Base-by-base conservation (phyloP, 129 eudicot species). In the Helianthus tuberosus region DNA sequence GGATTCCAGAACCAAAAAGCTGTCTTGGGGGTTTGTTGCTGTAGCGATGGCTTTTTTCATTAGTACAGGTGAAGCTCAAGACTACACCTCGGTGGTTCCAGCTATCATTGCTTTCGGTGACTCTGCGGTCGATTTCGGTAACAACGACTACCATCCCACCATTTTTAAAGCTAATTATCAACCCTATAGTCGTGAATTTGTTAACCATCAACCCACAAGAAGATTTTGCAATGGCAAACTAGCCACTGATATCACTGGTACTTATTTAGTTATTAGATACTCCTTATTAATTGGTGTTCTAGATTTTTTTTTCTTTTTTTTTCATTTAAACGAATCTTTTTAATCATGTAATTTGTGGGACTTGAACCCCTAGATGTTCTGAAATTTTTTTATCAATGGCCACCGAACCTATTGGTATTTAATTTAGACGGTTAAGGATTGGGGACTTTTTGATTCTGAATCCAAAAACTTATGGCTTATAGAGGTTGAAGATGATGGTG, bases 161-260 rank as follows among this genome's bases (percentile, higher is more conserved):
- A 55, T 94, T 36, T 88, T 86, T 50, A 94, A 86, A 82, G 97
- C 98, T 9, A 74, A 94, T 76, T 88, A 88, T 64, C 96, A 93
- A 4, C 98, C 98, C 9, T 94, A 94, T 48, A 97, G 98, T 8
- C 85, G 97, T 32, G 98, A 94, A 71, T 94, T 90, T 72, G 52
- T 15, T 32, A 81, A 75, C 61, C 83, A 85, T 4, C 61, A 88
- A 64, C 75, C 98, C 32, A 94, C 98, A 0, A 97, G 97, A 32
- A 88, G 98, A 68, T 94, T 94, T 73, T 90, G 97, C 84, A 88
- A 94, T 84, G 98, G 98, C 29, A 94, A 90, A 86, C 64, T 94
- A 61, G 98, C 91, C 75, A 88, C 96, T 51, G 98, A 94, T 55
- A 83, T 94, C 60, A 94, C 98, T 41, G 91, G 96, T 89, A 75